Conservation (phyloP, 345 rosid species). For the Noccaea caerulescens region DNA sequence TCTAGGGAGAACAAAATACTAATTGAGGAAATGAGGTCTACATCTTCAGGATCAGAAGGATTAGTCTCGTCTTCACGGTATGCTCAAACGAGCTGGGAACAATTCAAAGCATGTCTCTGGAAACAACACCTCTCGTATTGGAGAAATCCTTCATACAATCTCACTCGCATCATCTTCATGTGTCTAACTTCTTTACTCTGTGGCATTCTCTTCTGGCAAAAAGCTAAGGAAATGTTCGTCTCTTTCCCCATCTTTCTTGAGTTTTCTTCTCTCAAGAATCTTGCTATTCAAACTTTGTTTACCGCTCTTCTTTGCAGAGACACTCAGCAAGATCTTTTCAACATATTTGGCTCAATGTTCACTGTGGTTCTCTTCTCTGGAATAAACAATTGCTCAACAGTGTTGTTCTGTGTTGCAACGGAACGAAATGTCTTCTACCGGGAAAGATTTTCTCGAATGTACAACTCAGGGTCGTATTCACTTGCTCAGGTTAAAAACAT, state of each 20-base stretch:
- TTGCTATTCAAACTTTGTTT: neutral
- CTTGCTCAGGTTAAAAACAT: constrained; percentile 47
- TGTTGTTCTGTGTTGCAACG: constrained; percentile 40
- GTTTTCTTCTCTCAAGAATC: neutral
- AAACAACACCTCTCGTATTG: constrained; percentile 64
- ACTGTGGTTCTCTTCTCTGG: constrained; percentile 42
- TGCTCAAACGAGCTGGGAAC: constrained; percentile 51
- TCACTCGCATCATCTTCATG: constrained; percentile 46
- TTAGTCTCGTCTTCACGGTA: constrained; percentile 43
- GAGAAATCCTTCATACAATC: constrained; percentile 63
- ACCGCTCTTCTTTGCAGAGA: constrained; percentile 33
- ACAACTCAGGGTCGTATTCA: constrained; percentile 55
- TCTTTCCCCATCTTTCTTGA: neutral
- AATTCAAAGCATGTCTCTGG: constrained; percentile 64
- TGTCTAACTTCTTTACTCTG: constrained; percentile 42
- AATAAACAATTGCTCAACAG: constrained; percentile 45
- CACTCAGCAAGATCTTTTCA: constrained; percentile 47
- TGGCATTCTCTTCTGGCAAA: constrained; percentile 57
- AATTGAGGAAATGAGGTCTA: constrained; percentile 41
- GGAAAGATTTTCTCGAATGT: constrained; percentile 52
- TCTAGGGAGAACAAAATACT: constrained; percentile 42
- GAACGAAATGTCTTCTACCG: constrained; percentile 50
- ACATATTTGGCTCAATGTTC: constrained; percentile 47
- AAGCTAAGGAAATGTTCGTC: constrained; percentile 55
- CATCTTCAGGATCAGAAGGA: constrained; percentile 41